Percentiles rank a stretch among this genome's conserved stretches.
These are phyloP conservation scores for Diaporthe sp. DNA, from an alignment of 2,329 filamentous ascomycete genomes.

Conservation along the genomic window DNA sequence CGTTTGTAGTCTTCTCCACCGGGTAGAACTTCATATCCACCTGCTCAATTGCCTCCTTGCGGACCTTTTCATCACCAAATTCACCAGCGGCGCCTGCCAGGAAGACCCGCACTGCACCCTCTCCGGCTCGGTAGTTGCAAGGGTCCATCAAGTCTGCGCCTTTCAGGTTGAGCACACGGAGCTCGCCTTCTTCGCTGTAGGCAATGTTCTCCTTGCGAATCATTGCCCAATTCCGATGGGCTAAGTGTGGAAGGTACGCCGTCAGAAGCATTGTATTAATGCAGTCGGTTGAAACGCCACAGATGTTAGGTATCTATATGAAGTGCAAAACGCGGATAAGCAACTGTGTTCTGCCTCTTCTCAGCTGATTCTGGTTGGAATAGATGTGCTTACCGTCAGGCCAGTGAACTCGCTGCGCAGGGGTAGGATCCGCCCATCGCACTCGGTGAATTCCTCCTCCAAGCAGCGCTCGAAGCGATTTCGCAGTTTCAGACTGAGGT, in stretches of 20 bases:
- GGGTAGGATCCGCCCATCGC: background rate
- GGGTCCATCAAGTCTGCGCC: background rate
- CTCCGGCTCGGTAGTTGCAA: background rate
- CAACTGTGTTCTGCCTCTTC: background rate
- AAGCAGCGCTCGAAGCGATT: background rate
- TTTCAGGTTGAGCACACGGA: background rate
- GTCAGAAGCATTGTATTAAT: background rate
- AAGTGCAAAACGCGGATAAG: background rate
- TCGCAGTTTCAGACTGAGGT: background rate
- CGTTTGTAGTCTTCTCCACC: background rate
- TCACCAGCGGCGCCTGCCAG: background rate
- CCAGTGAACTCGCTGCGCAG: background rate
- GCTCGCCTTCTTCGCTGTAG: background rate
- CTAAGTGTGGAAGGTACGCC: background rate
- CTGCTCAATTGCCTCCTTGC: background rate
- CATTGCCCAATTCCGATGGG: background rate
- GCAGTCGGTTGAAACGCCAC: background rate
- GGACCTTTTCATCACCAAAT: background rate
- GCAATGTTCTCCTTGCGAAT: conserved; percentile 2
- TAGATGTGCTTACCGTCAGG: background rate
- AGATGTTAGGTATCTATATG: background rate
- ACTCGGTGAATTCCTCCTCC: conserved; percentile 3
- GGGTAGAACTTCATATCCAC: background rate
- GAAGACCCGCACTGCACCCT: background rate
- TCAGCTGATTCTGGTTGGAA: background rate